These are phyloP conservation scores for Camellia sinensis DNA, from an alignment of 148 eudicot species.

Conservation along the genomic window DNA sequence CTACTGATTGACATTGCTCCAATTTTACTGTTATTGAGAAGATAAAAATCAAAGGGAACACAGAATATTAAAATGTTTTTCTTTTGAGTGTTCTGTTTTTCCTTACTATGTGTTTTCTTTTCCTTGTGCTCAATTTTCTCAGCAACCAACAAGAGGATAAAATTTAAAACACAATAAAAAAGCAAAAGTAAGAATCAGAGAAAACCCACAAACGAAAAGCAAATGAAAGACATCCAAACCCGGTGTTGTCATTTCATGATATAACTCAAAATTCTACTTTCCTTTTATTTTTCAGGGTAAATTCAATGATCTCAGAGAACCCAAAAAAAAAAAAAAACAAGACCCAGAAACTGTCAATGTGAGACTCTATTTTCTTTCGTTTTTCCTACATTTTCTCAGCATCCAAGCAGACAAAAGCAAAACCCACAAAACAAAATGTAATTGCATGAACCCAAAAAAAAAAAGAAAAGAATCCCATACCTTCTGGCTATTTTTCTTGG, in stretches of 20 bases:
- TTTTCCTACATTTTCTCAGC: background rate
- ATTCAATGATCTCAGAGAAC: background rate
- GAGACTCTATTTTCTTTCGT: background rate
- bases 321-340: background rate
- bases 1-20: background rate
- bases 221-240: background rate
- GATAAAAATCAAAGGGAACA: background rate
- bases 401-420: background rate
- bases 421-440: background rate
- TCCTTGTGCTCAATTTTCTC: background rate
- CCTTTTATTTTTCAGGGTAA: background rate
- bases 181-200: background rate
- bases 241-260: background rate
- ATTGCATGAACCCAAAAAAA: background rate
- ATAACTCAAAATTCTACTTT: background rate
- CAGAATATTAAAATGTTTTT: background rate
- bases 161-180: background rate
- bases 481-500: slow-evolving; percentile 42
- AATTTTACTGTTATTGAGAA: background rate
- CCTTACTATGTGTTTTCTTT: background rate
- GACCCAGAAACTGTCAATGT: background rate
- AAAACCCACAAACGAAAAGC: background rate
- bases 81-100: background rate
- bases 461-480: slow-evolving; percentile 14
- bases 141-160: background rate